Percentiles rank a stretch among this genome's conserved stretches.
These are phyloP conservation scores for Dictyostelium discoideum DNA, from an alignment of 78 protist genomes.

Conservation along the genomic window DNA sequence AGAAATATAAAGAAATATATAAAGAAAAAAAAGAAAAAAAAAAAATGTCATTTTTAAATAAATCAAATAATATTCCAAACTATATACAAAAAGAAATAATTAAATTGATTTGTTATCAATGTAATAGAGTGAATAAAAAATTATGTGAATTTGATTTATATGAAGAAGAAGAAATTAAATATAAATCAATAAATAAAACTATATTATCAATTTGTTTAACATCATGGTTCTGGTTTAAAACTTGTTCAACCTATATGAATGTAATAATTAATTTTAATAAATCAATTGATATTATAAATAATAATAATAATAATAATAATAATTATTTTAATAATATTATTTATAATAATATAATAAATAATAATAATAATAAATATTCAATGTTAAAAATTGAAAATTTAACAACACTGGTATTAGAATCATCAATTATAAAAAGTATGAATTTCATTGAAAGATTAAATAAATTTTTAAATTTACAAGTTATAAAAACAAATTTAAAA, in stretches of 20 bases:
- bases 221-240: background rate
- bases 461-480: background rate
- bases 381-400: background rate
- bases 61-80: background rate
- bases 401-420: background rate
- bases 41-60: background rate
- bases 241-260: background rate
- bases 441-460: background rate
- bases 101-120: background rate
- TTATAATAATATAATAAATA: too few relatives aligned
- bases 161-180: background rate
- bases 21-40: too few relatives aligned
- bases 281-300: background rate
- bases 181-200: background rate
- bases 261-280: background rate
- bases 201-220: background rate
- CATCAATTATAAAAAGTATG: background rate
- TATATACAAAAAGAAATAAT: slow-evolving; percentile 1
- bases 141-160: slow-evolving; percentile 1
- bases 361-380: background rate
- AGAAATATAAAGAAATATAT: too few relatives aligned
- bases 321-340: background rate
- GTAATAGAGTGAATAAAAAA: background rate
- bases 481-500: background rate
- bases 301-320: background rate